Evolutionary conservation across 306 rosid genomes (phyloP).

Genomic region (Sesbania bispinosa): DNA sequence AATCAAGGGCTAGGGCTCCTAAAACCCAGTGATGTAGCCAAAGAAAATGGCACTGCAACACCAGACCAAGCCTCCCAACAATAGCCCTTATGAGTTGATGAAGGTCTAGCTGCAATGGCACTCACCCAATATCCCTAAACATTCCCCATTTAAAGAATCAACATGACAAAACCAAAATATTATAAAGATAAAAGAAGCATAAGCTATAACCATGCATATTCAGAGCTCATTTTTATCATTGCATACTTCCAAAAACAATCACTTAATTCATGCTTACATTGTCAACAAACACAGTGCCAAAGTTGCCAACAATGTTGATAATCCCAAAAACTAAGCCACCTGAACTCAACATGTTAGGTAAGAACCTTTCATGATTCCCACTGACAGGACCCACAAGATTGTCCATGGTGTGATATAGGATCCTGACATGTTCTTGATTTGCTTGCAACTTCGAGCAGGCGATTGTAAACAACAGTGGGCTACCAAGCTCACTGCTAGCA

Average conservation of each 20-base stretch:
- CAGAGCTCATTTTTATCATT: neutral
- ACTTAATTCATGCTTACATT: conserved; percentile 52
- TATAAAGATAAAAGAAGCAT: neutral
- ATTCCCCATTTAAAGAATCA: conserved; percentile 21
- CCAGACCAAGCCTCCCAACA: conserved; percentile 97
- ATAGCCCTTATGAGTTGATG: conserved; percentile 95
- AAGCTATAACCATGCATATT: neutral
- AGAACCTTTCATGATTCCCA: conserved; percentile 83
- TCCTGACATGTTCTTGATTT: conserved; percentile 69
- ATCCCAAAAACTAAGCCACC: conserved; percentile 90
- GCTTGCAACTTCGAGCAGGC: conserved; percentile 66
- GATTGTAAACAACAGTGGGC: conserved; percentile 61
- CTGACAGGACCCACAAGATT: conserved; percentile 94
- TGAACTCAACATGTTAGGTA: conserved; percentile 88
- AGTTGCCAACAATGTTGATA: conserved; percentile 83
- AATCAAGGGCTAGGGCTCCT: conserved; percentile 96
- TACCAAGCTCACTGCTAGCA: conserved; percentile 78
- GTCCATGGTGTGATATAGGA: conserved; percentile 78
- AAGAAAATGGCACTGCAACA: conserved; percentile 97
- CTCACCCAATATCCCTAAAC: conserved; percentile 95
- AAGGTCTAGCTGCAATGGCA: conserved; percentile 93
- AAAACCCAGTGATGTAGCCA: conserved; percentile 85
- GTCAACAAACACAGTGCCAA: conserved; percentile 93
- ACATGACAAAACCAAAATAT: neutral
- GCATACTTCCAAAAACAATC: neutral